Percentiles rank a stretch among this genome's conserved stretches.
These are phyloP conservation scores for Ceratocystis diversiconidia DNA, from an alignment of 2,329 filamentous ascomycete genomes.

Conservation along the genomic window DNA sequence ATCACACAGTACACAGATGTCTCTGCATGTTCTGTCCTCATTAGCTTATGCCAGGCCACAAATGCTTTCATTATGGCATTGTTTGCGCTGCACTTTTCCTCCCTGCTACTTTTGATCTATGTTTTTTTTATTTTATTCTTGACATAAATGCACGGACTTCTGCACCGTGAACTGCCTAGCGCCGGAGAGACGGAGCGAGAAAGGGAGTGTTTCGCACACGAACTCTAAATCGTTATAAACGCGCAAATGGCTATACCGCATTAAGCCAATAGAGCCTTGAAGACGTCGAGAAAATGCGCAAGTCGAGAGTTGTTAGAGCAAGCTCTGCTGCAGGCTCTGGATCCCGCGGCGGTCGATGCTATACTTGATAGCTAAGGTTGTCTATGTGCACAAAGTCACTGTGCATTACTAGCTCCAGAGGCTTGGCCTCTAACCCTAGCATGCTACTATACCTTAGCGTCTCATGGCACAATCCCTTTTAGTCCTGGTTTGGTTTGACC, in stretches of 20 bases:
- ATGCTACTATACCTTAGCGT: background rate
- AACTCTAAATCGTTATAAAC: background rate
- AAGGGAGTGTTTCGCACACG: background rate
- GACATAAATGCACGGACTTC: constrained; percentile 3
- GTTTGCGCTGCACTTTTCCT: too few relatives aligned
- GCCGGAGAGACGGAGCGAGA: background rate
- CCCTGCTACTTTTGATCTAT: background rate
- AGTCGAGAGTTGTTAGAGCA: too few relatives aligned
- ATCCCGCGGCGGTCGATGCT: too few relatives aligned
- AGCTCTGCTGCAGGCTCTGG: too few relatives aligned
- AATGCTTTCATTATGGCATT: background rate
- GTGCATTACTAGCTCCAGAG: background rate
- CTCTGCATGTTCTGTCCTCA: background rate
- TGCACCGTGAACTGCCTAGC: background rate
- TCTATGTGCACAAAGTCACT: too few relatives aligned
- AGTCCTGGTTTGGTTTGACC: too few relatives aligned
- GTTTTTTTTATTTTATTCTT: background rate
- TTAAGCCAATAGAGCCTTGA: background rate
- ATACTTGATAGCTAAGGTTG: too few relatives aligned
- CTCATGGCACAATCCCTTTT: too few relatives aligned
- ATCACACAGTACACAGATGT: background rate
- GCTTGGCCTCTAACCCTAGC: background rate
- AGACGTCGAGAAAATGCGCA: too few relatives aligned
- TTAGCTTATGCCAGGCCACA: background rate
- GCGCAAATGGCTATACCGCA: background rate